Evolutionary conservation across 768 basidiomycete genomes (phyloP).

Genomic region (Boletellus sp.): DNA sequence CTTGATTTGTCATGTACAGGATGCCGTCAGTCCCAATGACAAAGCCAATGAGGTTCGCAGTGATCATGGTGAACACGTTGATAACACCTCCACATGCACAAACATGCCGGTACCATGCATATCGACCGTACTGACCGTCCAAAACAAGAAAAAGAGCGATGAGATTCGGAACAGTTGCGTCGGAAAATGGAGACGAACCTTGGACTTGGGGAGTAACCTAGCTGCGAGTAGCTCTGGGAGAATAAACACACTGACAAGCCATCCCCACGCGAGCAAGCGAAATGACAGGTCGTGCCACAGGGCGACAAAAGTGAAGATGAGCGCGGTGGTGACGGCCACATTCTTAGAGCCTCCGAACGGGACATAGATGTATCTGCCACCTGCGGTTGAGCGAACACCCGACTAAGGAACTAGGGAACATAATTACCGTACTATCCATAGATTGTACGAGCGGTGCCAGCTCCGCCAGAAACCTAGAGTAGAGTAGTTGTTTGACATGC

Average conservation of each 20-base stretch:
- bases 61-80: slow-evolving; percentile 87
- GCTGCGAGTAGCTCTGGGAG: slow-evolving; percentile 74
- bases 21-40: slow-evolving; percentile 85
- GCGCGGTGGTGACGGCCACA: slow-evolving; percentile 56
- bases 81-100: slow-evolving; percentile 77
- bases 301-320: slow-evolving; percentile 95
- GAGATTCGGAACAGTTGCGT: neutral
- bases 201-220: slow-evolving; percentile 55
- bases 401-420: slow-evolving; percentile 5
- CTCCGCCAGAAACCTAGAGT: slow-evolving; percentile 90
- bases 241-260: slow-evolving; percentile 90
- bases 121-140: slow-evolving; percentile 54
- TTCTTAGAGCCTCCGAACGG: slow-evolving; percentile 77
- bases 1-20: slow-evolving; percentile 59
- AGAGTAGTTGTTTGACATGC: slow-evolving; percentile 97
- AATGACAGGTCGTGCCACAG: slow-evolving; percentile 91
- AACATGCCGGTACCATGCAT: slow-evolving; percentile 81
- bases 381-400: neutral
- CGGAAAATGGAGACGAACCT: slow-evolving; percentile 40
- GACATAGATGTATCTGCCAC: slow-evolving; percentile 83
- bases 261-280: no score
- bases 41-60: slow-evolving; percentile 93
- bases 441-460: slow-evolving; percentile 96
- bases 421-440: slow-evolving; percentile 83
- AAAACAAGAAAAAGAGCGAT: slow-evolving; percentile 1